phyloP scores from a whole-genome alignment of 169 alveolate genomes.

The Theileria luwenshuni region DNA sequence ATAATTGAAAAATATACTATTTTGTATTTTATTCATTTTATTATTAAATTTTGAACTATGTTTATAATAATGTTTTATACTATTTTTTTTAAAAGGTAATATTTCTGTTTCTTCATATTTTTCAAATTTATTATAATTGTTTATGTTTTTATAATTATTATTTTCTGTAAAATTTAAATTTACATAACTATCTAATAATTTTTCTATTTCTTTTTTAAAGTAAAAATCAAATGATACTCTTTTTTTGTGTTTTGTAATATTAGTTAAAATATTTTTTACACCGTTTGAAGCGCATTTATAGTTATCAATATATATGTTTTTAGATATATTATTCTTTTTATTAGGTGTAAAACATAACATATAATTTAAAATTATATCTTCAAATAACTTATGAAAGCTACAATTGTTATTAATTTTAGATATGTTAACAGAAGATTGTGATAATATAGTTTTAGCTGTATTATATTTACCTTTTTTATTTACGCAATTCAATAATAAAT shows the following conservation, averaged over 20 bases:
- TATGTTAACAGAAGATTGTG: constrained; percentile 3
- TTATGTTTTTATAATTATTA: too few relatives aligned
- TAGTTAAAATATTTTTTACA: constrained; percentile 16
- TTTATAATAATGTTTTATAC: too few relatives aligned
- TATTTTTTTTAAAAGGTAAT: too few relatives aligned
- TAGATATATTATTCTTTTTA: not conserved
- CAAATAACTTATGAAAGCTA: constrained; percentile 20
- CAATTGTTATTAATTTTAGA: not conserved
- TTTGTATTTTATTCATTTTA: too few relatives aligned
- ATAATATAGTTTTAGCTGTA: constrained; percentile 22
- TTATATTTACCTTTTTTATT: constrained; percentile 27
- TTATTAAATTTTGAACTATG: too few relatives aligned
- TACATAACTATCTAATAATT: not conserved
- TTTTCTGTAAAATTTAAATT: not conserved
- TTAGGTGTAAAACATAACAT: constrained; percentile 21
- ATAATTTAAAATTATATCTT: constrained; percentile 27
- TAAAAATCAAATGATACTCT: constrained; percentile 31
- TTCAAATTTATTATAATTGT: too few relatives aligned
- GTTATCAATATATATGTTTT: constrained; percentile 23
- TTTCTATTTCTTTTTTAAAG: constrained; percentile 25
- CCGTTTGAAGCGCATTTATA: constrained; percentile 4
- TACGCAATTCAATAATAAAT: constrained; percentile 22
- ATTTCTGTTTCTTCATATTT: too few relatives aligned
- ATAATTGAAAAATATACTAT: too few relatives aligned
- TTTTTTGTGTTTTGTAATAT: constrained; percentile 21